These are phyloP conservation scores for Paecilomyces formosus DNA, from an alignment of 2,329 filamentous ascomycete genomes.

Conservation along the genomic window DNA sequence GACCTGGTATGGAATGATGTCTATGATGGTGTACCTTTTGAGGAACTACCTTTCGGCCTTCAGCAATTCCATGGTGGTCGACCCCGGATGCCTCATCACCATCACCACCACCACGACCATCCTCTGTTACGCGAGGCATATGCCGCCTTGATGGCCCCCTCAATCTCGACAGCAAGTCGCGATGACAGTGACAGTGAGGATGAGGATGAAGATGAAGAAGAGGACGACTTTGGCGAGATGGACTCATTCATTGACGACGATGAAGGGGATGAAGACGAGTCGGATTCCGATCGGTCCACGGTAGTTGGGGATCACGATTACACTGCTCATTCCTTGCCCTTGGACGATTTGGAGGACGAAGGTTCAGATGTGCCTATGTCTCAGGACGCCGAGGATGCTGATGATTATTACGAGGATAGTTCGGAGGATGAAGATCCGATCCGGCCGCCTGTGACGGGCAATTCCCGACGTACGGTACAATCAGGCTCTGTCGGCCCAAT, in stretches of 20 bases:
- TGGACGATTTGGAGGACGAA: slow-evolving; percentile 8
- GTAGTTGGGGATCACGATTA: slow-evolving; percentile 18
- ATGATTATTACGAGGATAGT: slow-evolving; percentile 4
- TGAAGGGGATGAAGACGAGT: slow-evolving; percentile 10
- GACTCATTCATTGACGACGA: slow-evolving; percentile 10
- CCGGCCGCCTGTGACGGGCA: slow-evolving; percentile 1
- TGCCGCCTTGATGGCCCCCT: background rate
- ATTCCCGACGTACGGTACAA: slow-evolving; percentile 5
- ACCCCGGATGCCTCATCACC: background rate
- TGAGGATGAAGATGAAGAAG: slow-evolving; percentile 16
- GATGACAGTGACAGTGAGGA: slow-evolving; percentile 9
- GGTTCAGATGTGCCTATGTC: slow-evolving; percentile 10
- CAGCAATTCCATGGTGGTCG: slow-evolving; percentile 8
- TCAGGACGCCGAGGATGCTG: slow-evolving; percentile 2
- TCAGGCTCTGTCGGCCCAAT: background rate
- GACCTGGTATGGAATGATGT: slow-evolving; percentile 13
- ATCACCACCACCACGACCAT: slow-evolving; percentile 3
- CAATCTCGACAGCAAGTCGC: background rate
- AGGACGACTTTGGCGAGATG: slow-evolving; percentile 17
- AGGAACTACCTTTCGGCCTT: slow-evolving; percentile 8
- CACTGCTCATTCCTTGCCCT: slow-evolving; percentile 7
- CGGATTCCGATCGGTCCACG: slow-evolving; percentile 25
- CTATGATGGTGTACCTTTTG: slow-evolving; percentile 7
- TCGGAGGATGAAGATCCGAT: slow-evolving; percentile 10
- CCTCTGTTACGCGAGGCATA: background rate